Base-by-base conservation (phyloP, 2,329 filamentous ascomycete species). In the Dichotomopilus funicola region DNA sequence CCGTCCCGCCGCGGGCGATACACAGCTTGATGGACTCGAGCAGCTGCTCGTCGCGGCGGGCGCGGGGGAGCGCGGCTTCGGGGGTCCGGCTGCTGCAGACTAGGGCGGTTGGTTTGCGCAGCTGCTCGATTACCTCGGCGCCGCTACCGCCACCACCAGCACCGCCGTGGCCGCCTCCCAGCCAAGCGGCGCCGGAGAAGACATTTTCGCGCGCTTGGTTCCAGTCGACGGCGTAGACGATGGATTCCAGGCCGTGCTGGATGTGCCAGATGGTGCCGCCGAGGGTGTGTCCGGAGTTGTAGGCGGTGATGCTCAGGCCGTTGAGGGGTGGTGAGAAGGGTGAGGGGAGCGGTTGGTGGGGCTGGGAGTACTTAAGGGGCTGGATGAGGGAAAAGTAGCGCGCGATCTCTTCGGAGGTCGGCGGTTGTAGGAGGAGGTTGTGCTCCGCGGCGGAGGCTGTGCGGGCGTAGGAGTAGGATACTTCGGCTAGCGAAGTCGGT, bases 211-310 rank as follows among this genome's bases (percentile, higher is more conserved):
- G 84, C n/a, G 88, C 90, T 72, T 96, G 91, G 65, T 96, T 96
- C 94, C 94, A 99, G 67, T 97, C 92, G 13, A 96, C 89, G 0
- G 94, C 92, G 66, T 99, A 97, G 1, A 99, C 91, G 43, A 99
- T 92, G 0, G 91, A 96, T 70, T 99, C 94, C 67, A 96, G 80
- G 0, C 91, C 91, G 74, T 97, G 91, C 66, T 97, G 92, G 61
- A 99, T 91, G 66, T 97, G 92, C 94, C 94, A 99, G 75, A 99
- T 96, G 31, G 94, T 97, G 54, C 94, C 94, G 70, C 94, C 94
- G 0, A 97, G 81, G 0, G 92, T 96, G 68, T 96, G 92, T 61
- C 94, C 94, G 6, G 94, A 91, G 72, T 95, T 95, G 74, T 97
- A 97, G 0, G 94, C 94, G 0, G 94, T 99, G 62, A 99, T 89